Conservation (phyloP, 176 grass and related monocot species). For the Saccharum officinarum region DNA sequence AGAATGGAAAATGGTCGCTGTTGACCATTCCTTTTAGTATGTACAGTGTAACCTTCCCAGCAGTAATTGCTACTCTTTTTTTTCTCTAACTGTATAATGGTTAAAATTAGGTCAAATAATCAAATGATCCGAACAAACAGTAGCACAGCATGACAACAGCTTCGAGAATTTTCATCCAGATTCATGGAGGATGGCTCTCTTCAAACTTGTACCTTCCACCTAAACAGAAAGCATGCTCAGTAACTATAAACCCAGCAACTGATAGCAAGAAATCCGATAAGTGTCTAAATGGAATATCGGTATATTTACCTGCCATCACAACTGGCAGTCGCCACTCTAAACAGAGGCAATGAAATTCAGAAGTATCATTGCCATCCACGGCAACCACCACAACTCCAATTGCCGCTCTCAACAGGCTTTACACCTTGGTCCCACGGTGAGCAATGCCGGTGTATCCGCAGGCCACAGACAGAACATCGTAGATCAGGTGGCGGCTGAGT, state of each 20-base stretch:
- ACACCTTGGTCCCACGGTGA: conserved; percentile 61
- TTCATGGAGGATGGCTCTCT: neutral
- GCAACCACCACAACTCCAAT: conserved; percentile 72
- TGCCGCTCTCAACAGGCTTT: conserved; percentile 10
- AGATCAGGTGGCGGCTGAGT: conserved; percentile 52
- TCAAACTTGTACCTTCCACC: conserved; percentile 10
- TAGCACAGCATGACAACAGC: neutral
- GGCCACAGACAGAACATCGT: conserved; percentile 49
- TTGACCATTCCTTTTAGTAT: conserved; percentile 40
- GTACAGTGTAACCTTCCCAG: conserved; percentile 37
- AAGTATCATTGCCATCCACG: conserved; percentile 42
- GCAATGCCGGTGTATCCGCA: conserved; percentile 52
- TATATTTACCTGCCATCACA: conserved; percentile 33
- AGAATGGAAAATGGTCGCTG: conserved; percentile 28
- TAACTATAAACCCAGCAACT: neutral
- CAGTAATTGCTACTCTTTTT: conserved; percentile 1
- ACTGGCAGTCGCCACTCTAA: neutral
- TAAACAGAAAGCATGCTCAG: conserved; percentile 27
- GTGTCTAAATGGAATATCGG: conserved; percentile 2
- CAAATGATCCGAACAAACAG: conserved; percentile 7
- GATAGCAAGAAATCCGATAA: neutral
- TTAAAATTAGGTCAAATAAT: conserved; percentile 34
- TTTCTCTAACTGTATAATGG: conserved; percentile 12
- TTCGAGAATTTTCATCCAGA: neutral
- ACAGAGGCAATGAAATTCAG: conserved; percentile 21